A percentile compares a stretch with the other conserved stretches of the same genome.
Evolutionary conservation across 257 asterid species (phyloP).

Genomic region (Datura wrightii): DNA sequence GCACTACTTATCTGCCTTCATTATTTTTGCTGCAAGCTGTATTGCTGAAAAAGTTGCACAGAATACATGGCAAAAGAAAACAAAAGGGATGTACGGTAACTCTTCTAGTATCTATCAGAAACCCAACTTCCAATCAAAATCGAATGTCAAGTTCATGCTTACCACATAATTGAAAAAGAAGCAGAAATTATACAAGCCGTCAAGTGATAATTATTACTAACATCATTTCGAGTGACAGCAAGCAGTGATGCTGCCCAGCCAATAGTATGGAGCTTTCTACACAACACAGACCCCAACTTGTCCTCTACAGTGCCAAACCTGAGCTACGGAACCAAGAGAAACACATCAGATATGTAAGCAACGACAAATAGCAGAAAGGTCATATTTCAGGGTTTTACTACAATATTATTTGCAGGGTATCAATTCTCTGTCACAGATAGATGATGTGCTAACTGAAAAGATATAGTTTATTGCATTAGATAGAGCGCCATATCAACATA

Average conservation of each 20-base stretch:
- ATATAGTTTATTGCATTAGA: not conserved
- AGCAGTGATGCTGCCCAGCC: conserved; percentile 74
- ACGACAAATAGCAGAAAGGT: conserved; percentile 27
- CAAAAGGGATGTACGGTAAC: not conserved
- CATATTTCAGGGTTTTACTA: not conserved
- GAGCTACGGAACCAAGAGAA: conserved; percentile 83
- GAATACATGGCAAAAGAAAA: not conserved
- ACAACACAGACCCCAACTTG: conserved; percentile 60
- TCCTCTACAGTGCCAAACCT: conserved; percentile 92
- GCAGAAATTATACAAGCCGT: conserved; percentile 20
- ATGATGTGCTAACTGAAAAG: not conserved
- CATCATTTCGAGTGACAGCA: conserved; percentile 70
- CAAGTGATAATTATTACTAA: conserved; percentile 42
- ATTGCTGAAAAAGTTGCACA: conserved; percentile 4
- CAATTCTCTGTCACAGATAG: conserved; percentile 1
- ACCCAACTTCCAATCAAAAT: not conserved
- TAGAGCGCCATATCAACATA: not conserved
- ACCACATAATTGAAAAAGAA: not conserved
- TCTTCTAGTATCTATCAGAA: not conserved
- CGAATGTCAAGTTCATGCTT: conserved; percentile 12
- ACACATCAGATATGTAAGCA: conserved; percentile 45
- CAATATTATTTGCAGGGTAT: not conserved
- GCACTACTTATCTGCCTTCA: not conserved
- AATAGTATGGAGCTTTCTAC: conserved; percentile 68
- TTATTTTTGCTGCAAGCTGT: not conserved